Conservation (phyloP, 345 rosid genomes). For the Hibiscus tridactylites region DNA sequence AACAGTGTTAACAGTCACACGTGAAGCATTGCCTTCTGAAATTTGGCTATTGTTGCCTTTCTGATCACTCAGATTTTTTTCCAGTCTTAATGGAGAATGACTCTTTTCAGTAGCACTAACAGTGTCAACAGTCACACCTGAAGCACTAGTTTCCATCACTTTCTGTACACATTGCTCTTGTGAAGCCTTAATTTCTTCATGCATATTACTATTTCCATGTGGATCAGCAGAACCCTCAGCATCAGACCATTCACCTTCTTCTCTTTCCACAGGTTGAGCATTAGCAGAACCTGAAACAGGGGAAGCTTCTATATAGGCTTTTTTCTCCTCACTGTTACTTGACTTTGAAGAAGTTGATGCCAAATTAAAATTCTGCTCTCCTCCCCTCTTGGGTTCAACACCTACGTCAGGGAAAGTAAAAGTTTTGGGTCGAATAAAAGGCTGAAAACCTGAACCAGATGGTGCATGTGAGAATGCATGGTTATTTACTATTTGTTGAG, state of each 20-base stretch:
- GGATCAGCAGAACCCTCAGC: constrained; percentile 44
- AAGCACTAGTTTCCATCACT: constrained; percentile 23
- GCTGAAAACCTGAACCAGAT: constrained; percentile 85
- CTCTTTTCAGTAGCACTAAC: constrained; percentile 28
- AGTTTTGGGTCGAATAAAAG: constrained; percentile 52
- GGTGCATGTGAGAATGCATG: constrained; percentile 67
- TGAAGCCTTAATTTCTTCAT: constrained; percentile 28
- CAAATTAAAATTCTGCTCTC: constrained; percentile 21
- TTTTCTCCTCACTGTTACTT: constrained; percentile 29
- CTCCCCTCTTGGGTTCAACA: constrained; percentile 34
- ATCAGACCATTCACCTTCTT: constrained; percentile 97
- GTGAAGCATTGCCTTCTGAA: constrained; percentile 41
- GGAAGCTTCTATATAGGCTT: constrained; percentile 23
- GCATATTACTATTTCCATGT: constrained; percentile 16
- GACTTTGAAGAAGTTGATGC: constrained; percentile 26
- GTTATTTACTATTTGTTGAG: constrained; percentile 45
- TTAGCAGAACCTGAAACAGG: constrained; percentile 26
- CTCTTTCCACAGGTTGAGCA: constrained; percentile 53
- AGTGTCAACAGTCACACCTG: constrained; percentile 18
- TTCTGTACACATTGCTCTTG: constrained; percentile 25
- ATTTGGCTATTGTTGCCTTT: constrained; percentile 30
- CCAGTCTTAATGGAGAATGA: constrained; percentile 25
- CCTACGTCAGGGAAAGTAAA: constrained; percentile 26
- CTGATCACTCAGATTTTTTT: constrained; percentile 30
- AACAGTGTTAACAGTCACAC: constrained; percentile 15